Evolutionary conservation across 192 early-diverging fungal genomes (phyloP).

Genomic region (Funneliformis mosseae): DNA sequence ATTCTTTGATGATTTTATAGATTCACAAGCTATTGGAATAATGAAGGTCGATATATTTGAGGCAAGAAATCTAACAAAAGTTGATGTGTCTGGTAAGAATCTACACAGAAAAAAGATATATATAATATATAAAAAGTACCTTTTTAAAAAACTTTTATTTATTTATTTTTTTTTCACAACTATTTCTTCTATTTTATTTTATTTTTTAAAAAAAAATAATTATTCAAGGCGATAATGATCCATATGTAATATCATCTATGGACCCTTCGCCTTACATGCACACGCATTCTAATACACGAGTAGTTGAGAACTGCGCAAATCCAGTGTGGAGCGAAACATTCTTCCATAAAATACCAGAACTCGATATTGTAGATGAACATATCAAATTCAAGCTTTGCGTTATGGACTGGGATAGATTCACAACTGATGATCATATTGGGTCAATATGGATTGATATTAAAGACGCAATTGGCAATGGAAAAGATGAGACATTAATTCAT

Average conservation of each 20-base stretch:
- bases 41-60: conserved; percentile 19
- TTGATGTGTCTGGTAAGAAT: conserved; percentile 19
- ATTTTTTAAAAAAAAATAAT: background rate
- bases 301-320: conserved; percentile 24
- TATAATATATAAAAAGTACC: background rate
- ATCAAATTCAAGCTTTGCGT: conserved; percentile 23
- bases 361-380: conserved; percentile 22
- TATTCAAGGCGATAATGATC: conserved; percentile 29
- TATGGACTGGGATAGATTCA: conserved; percentile 32
- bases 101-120: background rate
- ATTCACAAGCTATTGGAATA: conserved; percentile 25
- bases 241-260: conserved; percentile 17
- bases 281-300: background rate
- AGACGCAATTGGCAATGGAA: background rate
- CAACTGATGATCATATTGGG: conserved; percentile 23
- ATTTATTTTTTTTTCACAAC: background rate
- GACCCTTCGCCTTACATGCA: conserved; percentile 17
- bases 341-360: conserved; percentile 29
- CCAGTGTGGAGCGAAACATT: conserved; percentile 16
- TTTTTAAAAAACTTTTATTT: background rate
- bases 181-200: background rate
- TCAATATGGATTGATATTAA: conserved; percentile 20
- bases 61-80: conserved; percentile 24
- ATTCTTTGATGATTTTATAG: background rate
- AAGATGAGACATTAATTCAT: background rate